These are phyloP conservation scores for Acrocalymma vagum DNA, from an alignment of 2,329 filamentous ascomycete genomes.

Conservation along the genomic window DNA sequence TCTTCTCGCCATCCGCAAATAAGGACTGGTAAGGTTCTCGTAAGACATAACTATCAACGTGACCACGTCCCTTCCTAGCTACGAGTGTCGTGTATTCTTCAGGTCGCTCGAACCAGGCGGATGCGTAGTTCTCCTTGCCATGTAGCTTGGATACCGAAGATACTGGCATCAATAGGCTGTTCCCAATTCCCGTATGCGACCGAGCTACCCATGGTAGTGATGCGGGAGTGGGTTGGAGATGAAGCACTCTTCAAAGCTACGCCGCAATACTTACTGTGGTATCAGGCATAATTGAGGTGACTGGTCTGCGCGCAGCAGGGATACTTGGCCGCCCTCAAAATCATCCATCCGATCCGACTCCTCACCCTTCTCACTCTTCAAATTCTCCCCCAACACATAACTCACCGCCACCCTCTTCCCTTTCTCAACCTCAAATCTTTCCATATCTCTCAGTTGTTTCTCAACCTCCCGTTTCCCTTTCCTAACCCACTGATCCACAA, in stretches of 20 bases:
- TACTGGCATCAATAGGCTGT: slow-evolving; percentile 1
- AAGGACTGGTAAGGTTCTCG: slow-evolving; percentile 1
- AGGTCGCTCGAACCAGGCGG: slow-evolving; percentile 6
- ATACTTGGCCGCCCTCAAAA: too few relatives aligned
- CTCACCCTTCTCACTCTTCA: too few relatives aligned
- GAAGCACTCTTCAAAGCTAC: slow-evolving; percentile 3
- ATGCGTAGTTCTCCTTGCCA: slow-evolving; percentile 3
- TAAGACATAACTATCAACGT: not conserved
- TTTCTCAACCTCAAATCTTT: slow-evolving; percentile 4
- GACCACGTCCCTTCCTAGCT: not conserved
- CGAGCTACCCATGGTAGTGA: slow-evolving; percentile 1
- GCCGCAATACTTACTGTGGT: too few relatives aligned
- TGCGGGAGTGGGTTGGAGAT: slow-evolving; percentile 2
- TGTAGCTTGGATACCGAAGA: slow-evolving; percentile 1
- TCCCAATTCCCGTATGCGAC: slow-evolving; percentile 3
- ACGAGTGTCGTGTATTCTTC: slow-evolving; percentile 5
- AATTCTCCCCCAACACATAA: too few relatives aligned
- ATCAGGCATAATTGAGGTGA: too few relatives aligned
- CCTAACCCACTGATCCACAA: not conserved
- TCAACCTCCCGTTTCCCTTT: too few relatives aligned
- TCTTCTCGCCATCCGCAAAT: slow-evolving; percentile 14
- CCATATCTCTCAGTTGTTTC: slow-evolving; percentile 1
- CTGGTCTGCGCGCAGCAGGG: too few relatives aligned
- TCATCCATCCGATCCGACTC: too few relatives aligned
- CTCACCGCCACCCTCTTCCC: too few relatives aligned